Conservation (phyloP, 2,329 filamentous ascomycete species). For the Colletotrichum gigasporum region DNA sequence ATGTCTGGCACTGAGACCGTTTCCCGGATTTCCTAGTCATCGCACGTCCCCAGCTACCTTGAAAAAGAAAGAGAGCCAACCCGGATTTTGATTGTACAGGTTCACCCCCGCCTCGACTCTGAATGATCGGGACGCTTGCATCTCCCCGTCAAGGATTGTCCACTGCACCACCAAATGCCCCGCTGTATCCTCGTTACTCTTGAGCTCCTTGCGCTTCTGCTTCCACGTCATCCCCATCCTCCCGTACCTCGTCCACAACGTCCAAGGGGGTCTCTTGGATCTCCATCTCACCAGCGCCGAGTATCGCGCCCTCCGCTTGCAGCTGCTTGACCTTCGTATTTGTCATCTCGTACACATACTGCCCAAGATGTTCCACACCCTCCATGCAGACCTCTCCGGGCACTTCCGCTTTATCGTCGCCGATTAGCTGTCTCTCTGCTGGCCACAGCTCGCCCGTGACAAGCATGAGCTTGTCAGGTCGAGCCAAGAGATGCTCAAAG, state of each 20-base stretch:
- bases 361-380: conserved; percentile 90
- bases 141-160: not conserved
- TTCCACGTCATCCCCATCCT: conserved; percentile 34
- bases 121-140: not conserved
- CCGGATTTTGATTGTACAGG: not conserved
- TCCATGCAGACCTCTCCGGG: conserved; percentile 79
- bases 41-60: not conserved
- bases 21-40: not conserved
- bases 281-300: conserved; percentile 36
- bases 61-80: not conserved
- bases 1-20: not conserved
- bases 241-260: conserved; percentile 35
- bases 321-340: conserved; percentile 65
- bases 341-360: conserved; percentile 98
- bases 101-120: not conserved
- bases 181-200: conserved; percentile 35
- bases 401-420: conserved; percentile 58
- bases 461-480: conserved; percentile 83
- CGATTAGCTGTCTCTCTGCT: conserved; percentile 61
- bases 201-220: conserved; percentile 41
- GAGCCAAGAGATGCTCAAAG: conserved; percentile 79
- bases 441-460: conserved; percentile 90
- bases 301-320: conserved; percentile 44
- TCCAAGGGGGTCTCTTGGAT: conserved; percentile 38
- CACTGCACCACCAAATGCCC: not conserved